Evolutionary conservation across 2,329 filamentous ascomycete genomes (phyloP), one percentile per base, ranked within the genome.

Genomic region (Myriosclerotinia scirpicola): DNA sequence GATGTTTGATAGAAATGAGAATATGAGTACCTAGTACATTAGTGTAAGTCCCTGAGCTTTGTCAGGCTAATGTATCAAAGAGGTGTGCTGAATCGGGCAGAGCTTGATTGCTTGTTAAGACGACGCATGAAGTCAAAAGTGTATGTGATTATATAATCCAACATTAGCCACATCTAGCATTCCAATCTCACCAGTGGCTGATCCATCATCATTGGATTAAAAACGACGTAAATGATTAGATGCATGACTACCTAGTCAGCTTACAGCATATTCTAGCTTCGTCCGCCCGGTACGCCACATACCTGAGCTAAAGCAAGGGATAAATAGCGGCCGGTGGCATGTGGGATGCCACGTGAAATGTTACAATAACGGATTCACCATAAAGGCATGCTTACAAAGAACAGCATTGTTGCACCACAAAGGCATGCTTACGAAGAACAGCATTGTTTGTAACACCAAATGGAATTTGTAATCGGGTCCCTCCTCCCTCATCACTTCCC

Each of bases 311-410:
- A 36, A 48, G 56, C 56, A 48, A 59, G 56, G 26, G 56, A 11
- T 36, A 34, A 22, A 34, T 36, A 48, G 40, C n/a, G 4, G 40
- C 56, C 56, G 42, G 56, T 59, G 56, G 42, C 17, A 59, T 59
- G 56, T 59, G 56, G 56, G 42, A 59, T 36, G 30, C 7, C 42
- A 7, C 26, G 40, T 20, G 6, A 15, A 6, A 46, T 46, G 17
- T 42, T n/a, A 40, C 55, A n/a, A 34, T 7, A 15, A 3, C 17
- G 4, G 17, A 30, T 12, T 34, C 9, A 34, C 40, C 2, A 8
- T 59, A 34, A 15, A 11, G 22, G 22, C 26, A 58, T 22, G 42
- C 38, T 59, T 59, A 59, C 42, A 59, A 59, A 59, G 1, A 46
- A 46, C 7, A 17, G 15, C 44, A 20, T n/a, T n/a, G n/a, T n/a